Evolutionary conservation across 2,329 filamentous ascomycete species (phyloP).

Genomic region (Cladophialophora carrionii): DNA sequence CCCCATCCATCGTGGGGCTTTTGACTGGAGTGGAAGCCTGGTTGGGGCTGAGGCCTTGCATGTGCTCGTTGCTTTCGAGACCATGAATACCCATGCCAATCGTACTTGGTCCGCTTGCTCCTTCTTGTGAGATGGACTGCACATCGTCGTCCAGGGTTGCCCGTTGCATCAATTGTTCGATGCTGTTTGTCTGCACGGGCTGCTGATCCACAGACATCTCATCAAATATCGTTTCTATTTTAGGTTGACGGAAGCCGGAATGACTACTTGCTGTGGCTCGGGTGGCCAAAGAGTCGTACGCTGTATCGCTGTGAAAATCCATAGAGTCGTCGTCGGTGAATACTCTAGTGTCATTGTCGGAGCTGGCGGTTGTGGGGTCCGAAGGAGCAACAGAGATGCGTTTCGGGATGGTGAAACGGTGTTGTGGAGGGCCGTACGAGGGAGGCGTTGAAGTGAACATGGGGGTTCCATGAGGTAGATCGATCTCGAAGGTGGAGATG

Average conservation of each 20-base stretch:
- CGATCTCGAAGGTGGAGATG: constrained; percentile 41
- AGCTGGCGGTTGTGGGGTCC: constrained; percentile 62
- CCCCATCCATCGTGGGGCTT: constrained; percentile 21
- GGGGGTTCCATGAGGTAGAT: constrained; percentile 38
- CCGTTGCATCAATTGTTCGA: constrained; percentile 35
- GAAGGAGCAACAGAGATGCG: constrained; percentile 61
- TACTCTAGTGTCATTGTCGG: constrained; percentile 62
- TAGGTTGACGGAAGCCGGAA: constrained; percentile 58
- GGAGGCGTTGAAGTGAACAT: constrained; percentile 37
- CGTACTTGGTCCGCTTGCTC: neutral
- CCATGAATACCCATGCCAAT: constrained; percentile 32
- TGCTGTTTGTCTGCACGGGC: constrained; percentile 3
- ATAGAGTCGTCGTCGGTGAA: constrained; percentile 64
- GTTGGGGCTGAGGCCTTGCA: constrained; percentile 22
- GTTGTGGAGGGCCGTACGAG: constrained; percentile 25
- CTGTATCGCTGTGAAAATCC: constrained; percentile 64
- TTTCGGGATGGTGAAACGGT: constrained; percentile 44
- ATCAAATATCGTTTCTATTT: constrained; percentile 67
- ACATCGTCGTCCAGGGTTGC: constrained; percentile 28
- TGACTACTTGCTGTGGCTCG: constrained; percentile 59
- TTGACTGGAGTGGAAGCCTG: constrained; percentile 32
- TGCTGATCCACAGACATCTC: constrained; percentile 44
- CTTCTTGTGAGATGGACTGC: neutral
- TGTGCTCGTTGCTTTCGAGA: constrained; percentile 21
- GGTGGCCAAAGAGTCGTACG: constrained; percentile 66